A percentile compares a stretch with the other conserved stretches of the same genome.
These are phyloP conservation scores for Styphnolobium japonicum DNA, from an alignment of 306 rosid genomes.

Conservation along the genomic window DNA sequence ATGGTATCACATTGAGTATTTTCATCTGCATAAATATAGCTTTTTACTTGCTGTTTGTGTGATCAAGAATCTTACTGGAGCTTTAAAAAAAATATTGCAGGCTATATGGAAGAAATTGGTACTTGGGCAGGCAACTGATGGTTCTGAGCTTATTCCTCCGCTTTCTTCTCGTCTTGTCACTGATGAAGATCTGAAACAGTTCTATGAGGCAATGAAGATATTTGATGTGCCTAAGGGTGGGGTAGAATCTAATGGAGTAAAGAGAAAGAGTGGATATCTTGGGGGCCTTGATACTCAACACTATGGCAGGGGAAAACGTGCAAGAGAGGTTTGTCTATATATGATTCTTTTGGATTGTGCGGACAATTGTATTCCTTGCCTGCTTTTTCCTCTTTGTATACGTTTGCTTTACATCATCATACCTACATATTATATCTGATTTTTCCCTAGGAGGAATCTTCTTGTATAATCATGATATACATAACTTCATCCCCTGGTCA, in stretches of 20 bases:
- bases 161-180: slow-evolving; percentile 91
- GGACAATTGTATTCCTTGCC: not conserved
- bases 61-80: not conserved
- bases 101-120: slow-evolving; percentile 74
- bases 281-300: slow-evolving; percentile 88
- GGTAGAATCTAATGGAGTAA: slow-evolving; percentile 59
- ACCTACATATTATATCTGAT: not conserved
- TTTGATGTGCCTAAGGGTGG: slow-evolving; percentile 66
- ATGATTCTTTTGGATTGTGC: slow-evolving; percentile 2
- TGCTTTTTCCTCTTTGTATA: not conserved
- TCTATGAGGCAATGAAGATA: slow-evolving; percentile 86
- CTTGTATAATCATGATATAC: not conserved
- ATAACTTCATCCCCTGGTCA: not conserved
- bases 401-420: not conserved
- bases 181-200: slow-evolving; percentile 80
- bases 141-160: slow-evolving; percentile 51
- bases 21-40: slow-evolving; percentile 5
- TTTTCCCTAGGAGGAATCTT: not conserved
- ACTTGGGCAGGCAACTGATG: slow-evolving; percentile 44
- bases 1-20: slow-evolving; percentile 50
- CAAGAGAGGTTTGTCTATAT: slow-evolving; percentile 86
- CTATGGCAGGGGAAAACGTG: slow-evolving; percentile 95
- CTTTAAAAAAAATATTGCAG: slow-evolving; percentile 44
- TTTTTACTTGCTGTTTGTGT: not conserved
- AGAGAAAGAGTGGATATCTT: slow-evolving; percentile 64